Evolutionary conservation across 768 basidiomycete genomes (phyloP), one percentile per base, ranked within the genome.

Genomic region (Amanita pallidorosea): DNA sequence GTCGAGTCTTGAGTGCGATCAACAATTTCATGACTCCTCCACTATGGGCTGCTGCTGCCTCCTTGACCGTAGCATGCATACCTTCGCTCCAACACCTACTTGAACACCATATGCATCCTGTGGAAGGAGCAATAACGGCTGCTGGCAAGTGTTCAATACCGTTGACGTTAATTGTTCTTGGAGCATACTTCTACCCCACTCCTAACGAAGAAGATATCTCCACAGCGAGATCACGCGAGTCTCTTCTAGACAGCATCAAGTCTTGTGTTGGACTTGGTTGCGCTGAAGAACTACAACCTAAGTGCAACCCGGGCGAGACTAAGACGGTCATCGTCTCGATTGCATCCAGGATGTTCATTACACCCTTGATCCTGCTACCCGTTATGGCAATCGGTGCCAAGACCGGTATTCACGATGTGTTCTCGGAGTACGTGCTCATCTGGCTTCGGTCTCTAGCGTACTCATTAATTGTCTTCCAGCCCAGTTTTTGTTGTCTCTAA

Each of bases 401-500:
- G 62, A 80, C 64, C 56, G 75, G 80, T 56, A 62, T 77, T 59
- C 80, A 81, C 29, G 60, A 64, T 20, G 76, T 90, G 3, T 88
- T 87, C 55, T 78, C 80, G 44, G 88, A 91, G 88, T 91, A 57
- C 58, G 85, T 81, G 13, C 42, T 25, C 51, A 27, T 48, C 45
- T 47, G 15, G 12, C 35, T 2, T 40, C 29, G 55, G 15, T 20
- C 55, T 52, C 36, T 48, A 53, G 12, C 40, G 52, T 35, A 47
- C 47, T n/a, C 17, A 51, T 43, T 27, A 40, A 18, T 41, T 22
- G 29, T 34, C 17, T 22, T 51, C 33, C 50, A 92, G 88, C 63
- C 90, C 91, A 0, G 84, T 93, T 5, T 94, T 93, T 57, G 77
- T 97, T 40, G 80, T 93, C 1, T 79, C 90, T 8, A 87, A 86